Conservation (phyloP, 2,329 filamentous ascomycete species). For the Pseudogymnoascus sp. region DNA sequence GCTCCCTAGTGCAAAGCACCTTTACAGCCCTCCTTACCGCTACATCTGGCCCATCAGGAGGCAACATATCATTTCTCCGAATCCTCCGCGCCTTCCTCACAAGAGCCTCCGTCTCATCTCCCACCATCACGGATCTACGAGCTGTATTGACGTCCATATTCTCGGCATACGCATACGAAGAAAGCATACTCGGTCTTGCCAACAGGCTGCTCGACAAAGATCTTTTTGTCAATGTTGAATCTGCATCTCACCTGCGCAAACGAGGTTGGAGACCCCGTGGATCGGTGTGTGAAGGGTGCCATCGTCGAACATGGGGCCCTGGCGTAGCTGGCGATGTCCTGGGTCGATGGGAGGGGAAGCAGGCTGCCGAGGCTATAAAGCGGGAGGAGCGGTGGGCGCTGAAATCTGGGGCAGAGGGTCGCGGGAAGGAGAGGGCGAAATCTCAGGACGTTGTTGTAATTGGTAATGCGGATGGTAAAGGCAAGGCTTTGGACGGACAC, state of each 20-base stretch:
- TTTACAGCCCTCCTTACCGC: constrained; percentile 80
- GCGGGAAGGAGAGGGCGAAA: constrained; percentile 18
- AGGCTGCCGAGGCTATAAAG: constrained; percentile 38
- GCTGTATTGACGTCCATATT: constrained; percentile 83
- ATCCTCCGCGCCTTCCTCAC: constrained; percentile 84
- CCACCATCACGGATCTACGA: constrained; percentile 79
- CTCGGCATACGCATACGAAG: constrained; percentile 90
- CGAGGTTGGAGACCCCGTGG: constrained; percentile 83
- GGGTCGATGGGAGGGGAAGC: constrained; percentile 68
- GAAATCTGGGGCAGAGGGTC: constrained; percentile 23
- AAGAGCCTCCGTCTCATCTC: constrained; percentile 70
- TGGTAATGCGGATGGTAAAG: constrained; percentile 29
- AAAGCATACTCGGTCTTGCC: constrained; percentile 76
- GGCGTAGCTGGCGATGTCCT: constrained; percentile 71
- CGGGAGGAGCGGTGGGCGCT: constrained; percentile 29
- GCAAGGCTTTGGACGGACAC: constrained; percentile 38
- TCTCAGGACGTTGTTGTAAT: neutral
- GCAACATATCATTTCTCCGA: constrained; percentile 72
- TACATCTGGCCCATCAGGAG: constrained; percentile 45
- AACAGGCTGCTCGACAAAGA: constrained; percentile 83
- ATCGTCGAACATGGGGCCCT: constrained; percentile 77
- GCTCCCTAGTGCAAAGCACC: constrained; percentile 76
- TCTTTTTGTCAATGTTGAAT: constrained; percentile 73
- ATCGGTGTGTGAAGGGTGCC: constrained; percentile 82
- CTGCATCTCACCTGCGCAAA: constrained; percentile 66